These are phyloP conservation scores for Graphilbum sp. DNA, from an alignment of 2,329 filamentous ascomycete species.

Conservation along the genomic window DNA sequence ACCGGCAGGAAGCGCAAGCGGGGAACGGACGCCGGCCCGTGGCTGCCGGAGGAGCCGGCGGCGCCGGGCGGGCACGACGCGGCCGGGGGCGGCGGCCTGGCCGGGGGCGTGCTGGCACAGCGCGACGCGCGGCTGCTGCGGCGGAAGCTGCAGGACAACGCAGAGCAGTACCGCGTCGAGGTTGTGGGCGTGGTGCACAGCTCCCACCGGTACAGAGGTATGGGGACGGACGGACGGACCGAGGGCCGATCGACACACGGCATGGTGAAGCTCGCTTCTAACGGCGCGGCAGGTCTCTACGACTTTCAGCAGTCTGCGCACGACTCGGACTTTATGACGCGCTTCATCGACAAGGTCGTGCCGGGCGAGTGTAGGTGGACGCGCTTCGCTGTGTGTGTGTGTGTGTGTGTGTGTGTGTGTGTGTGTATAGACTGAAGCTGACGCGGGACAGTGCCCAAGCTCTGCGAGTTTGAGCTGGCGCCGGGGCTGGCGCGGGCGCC, in stretches of 20 bases:
- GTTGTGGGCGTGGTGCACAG: conserved; percentile 57
- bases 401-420: conserved; percentile 7
- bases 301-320: conserved; percentile 73
- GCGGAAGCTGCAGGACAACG: conserved; percentile 54
- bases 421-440: no score
- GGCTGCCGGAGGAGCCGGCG: no score
- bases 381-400: neutral
- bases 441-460: conserved; percentile 25
- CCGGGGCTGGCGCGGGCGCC: conserved; percentile 40
- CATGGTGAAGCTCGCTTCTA: no score
- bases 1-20: conserved; percentile 77
- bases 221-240: neutral
- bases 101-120: conserved; percentile 3
- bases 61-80: no score
- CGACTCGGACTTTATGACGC: conserved; percentile 50
- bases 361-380: conserved; percentile 45
- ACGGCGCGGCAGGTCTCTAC: conserved; percentile 46
- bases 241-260: no score
- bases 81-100: conserved; percentile 36
- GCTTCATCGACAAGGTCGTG: conserved; percentile 55
- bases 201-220: conserved; percentile 73
- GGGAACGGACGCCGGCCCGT: conserved; percentile 55
- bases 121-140: conserved; percentile 40
- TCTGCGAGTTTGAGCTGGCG: conserved; percentile 49
- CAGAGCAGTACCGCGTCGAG: conserved; percentile 47